Conservation (phyloP, 208 protist species). For the Tritrichomonas musculus region DNA sequence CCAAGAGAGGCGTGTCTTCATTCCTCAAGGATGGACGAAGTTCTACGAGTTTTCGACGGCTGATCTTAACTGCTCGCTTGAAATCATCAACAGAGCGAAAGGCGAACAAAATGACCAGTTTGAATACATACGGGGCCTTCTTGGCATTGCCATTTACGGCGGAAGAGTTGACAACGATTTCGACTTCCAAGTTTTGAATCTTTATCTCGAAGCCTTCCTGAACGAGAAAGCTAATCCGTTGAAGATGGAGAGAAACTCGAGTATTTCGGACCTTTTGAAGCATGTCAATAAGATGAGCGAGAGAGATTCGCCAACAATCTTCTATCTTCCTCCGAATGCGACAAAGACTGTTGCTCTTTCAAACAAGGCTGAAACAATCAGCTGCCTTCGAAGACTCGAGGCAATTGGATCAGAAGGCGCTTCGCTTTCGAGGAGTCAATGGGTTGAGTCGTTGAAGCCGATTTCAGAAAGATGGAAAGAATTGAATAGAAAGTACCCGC, state of each 20-base stretch:
- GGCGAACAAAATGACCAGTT: background rate
- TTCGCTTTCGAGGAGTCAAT: background rate
- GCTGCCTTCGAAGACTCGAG: background rate
- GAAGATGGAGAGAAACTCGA: background rate
- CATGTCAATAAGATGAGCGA: slow-evolving; percentile 1
- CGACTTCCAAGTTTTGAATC: slow-evolving; percentile 74
- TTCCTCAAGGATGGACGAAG: slow-evolving; percentile 91
- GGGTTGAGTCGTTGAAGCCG: background rate
- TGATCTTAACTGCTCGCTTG: slow-evolving; percentile 74
- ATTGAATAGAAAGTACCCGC: background rate
- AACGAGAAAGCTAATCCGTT: slow-evolving; percentile 25
- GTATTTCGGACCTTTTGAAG: background rate
- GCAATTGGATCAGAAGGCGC: background rate
- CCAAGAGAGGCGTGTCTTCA: slow-evolving; percentile 85
- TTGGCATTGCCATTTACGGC: slow-evolving; percentile 86
- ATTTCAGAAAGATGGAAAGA: background rate
- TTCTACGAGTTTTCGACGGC: slow-evolving; percentile 85
- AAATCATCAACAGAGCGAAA: slow-evolving; percentile 67
- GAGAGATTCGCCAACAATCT: background rate
- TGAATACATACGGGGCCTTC: slow-evolving; percentile 69
- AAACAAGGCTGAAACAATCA: background rate
- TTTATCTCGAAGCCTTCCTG: slow-evolving; percentile 74
- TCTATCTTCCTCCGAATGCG: background rate
- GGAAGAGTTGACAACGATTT: slow-evolving; percentile 82
- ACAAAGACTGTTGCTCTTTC: background rate